Base-by-base conservation (phyloP, 1,284 basidiomycete genomes). In the Fomitiporia mediterranea region DNA sequence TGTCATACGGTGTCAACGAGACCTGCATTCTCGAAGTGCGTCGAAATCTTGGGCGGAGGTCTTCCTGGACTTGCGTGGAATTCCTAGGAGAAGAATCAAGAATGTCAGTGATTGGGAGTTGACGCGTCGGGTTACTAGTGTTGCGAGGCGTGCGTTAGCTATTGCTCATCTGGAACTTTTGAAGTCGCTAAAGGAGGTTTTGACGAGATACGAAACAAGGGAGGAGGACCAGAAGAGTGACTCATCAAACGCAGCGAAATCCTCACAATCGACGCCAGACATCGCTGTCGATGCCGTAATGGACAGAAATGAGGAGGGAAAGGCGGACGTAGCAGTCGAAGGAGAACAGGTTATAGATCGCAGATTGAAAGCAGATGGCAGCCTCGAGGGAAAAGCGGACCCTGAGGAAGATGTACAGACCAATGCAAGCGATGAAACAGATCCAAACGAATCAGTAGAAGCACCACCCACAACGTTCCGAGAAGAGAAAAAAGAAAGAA, bases 61-160 rank as follows among this genome's bases (percentile, higher is more conserved):
- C 19, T 59, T 59, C 49, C 47, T 59, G 2, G 42, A 53, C 35
- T 21, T 57, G 17, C 48, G 39, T 23, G 50, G 37, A 2, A 34
- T 51, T 19, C 32, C 34, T 2, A 38, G 49, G 35, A 23, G 27
- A 25, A 34, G 19, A 19, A 9, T 53, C 9, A 32, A 23, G 50
- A 8, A 30, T 17, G 28, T 38, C 1, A 39, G 13, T n/a, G n/a
- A 39, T 8, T 25, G 38, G 37, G 39, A 34, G 1, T 42, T 47
- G 47, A 19, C 19, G 38, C 37, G 54, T n/a, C 54, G 54, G 7
- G 43, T 50, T n/a, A 39, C 51, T 15, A 47, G 47, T 25, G 19
- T 50, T 27, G 47, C 46, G 9, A 39, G 47, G 47, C 39, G 38
- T 19, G 17, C 46, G 19, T 25, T 50, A 11, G 48, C 48, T 9